Evolutionary conservation across 1,284 basidiomycete species (phyloP), one percentile per base, ranked within the genome.

Genomic region (Ustilago sp.): DNA sequence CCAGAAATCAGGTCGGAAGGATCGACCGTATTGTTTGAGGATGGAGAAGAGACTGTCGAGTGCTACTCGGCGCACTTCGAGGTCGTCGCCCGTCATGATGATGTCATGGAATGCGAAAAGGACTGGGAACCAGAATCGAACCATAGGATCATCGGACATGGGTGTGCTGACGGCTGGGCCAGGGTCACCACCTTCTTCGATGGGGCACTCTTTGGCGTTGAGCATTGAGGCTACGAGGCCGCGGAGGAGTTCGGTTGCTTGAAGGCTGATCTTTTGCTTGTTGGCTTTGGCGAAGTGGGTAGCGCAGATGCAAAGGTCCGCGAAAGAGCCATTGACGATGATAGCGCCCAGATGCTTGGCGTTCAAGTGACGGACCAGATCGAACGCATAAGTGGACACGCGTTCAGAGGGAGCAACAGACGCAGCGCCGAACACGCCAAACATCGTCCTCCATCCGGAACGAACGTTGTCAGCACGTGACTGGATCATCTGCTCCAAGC

Each of bases 391-490:
- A 78, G 89, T 94, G 12, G 93, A 93, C 54, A 99, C 93, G 54
- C 94, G 92, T 87, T 99, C 97, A 81, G 94, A 96, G 32, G 92
- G 88, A n/a, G 95, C 94, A 85, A 92, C 94, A 4, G 95, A 95
- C 0, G 96, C 95, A 12, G 96, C 94, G 34, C 95, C 94, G 84
- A 99, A 98, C 12, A 98, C 96, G 36, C 94, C 93, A 86, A 99
- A 98, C 93, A 99, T 97, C 0, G 98, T 99, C 75, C 95, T 89
- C 97, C 97, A 99, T 28, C 98, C 97, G 0, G 97, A 99, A 35
- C 97, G 92, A 88, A 99, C 91, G 85, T 99, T 99, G 80, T 94
- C 91, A 3, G 93, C 94, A 39, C 94, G 90, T 13, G 94, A 93
- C 88, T 97, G 95, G 63, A 99, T 92, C 97, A 99, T 99, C 88